A percentile compares a stretch with the other conserved stretches of the same genome.
These are phyloP conservation scores for Aspergillus sp. DNA, from an alignment of 2,329 filamentous ascomycete genomes.

Conservation along the genomic window DNA sequence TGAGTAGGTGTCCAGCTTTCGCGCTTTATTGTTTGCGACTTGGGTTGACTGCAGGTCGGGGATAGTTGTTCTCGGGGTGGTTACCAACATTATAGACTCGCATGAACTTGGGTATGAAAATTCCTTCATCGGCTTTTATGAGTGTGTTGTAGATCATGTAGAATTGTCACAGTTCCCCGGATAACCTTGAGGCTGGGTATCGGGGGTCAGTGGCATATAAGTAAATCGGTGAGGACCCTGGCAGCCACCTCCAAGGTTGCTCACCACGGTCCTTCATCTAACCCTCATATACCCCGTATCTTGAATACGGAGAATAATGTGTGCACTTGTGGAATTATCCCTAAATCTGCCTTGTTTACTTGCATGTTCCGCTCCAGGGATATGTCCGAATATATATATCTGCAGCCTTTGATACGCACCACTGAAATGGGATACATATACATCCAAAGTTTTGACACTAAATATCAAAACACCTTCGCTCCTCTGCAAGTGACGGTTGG, in stretches of 20 bases:
- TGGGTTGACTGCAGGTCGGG: constrained; percentile 14
- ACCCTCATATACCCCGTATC: neutral
- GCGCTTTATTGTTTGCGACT: constrained; percentile 6
- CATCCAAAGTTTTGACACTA: no score
- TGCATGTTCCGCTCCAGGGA: no score
- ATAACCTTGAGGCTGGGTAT: neutral
- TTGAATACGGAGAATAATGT: no score
- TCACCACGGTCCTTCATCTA: neutral
- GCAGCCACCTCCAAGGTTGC: neutral
- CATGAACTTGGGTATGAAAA: constrained; percentile 21
- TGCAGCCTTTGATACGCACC: no score
- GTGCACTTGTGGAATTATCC: no score
- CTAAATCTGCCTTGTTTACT: no score
- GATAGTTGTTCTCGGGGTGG: constrained; percentile 14
- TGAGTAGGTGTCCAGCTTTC: constrained; percentile 18
- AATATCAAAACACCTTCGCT: no score
- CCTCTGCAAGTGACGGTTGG: no score
- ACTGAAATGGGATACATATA: no score
- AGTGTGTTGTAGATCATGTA: neutral
- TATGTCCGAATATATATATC: no score
- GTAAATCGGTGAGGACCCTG: neutral
- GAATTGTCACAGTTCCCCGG: neutral
- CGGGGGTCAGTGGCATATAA: neutral
- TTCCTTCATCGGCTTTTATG: neutral
- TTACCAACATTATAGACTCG: constrained; percentile 24